Conservation (phyloP, 345 rosid genomes). For the Firmiana major region DNA sequence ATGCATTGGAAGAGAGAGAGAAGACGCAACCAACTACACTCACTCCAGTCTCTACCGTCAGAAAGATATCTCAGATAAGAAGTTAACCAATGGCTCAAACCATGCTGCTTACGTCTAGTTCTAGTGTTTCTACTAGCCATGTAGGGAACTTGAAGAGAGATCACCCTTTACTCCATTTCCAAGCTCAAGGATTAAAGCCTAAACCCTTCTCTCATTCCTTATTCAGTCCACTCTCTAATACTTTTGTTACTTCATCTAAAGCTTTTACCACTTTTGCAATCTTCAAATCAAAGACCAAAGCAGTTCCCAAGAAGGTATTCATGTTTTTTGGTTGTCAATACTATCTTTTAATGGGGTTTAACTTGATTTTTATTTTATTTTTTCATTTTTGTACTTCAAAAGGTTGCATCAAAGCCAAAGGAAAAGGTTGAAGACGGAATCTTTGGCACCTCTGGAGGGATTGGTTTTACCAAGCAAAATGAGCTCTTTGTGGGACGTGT, state of each 20-base stretch:
- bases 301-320: conserved; percentile 62
- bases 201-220: conserved; percentile 35
- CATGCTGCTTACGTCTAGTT: conserved; percentile 68
- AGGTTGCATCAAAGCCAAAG: conserved; percentile 41
- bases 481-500: conserved; percentile 99
- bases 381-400: not conserved
- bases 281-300: conserved; percentile 85
- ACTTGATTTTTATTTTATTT: not conserved
- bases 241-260: conserved; percentile 23
- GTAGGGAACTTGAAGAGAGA: conserved; percentile 37
- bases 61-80: not conserved
- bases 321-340: not conserved
- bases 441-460: conserved; percentile 94
- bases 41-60: not conserved
- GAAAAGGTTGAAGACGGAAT: conserved; percentile 80
- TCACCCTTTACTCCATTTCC: conserved; percentile 49
- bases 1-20: not conserved
- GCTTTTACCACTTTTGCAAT: conserved; percentile 52
- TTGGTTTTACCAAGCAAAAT: conserved; percentile 90
- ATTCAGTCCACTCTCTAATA: conserved; percentile 28
- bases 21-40: not conserved
- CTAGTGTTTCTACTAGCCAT: conserved; percentile 53
- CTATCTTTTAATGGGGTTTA: not conserved
- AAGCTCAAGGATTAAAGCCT: conserved; percentile 46
- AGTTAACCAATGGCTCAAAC: conserved; percentile 65